Conservation (phyloP, 805 yeast genomes). For the Brettanomyces nanus region DNA sequence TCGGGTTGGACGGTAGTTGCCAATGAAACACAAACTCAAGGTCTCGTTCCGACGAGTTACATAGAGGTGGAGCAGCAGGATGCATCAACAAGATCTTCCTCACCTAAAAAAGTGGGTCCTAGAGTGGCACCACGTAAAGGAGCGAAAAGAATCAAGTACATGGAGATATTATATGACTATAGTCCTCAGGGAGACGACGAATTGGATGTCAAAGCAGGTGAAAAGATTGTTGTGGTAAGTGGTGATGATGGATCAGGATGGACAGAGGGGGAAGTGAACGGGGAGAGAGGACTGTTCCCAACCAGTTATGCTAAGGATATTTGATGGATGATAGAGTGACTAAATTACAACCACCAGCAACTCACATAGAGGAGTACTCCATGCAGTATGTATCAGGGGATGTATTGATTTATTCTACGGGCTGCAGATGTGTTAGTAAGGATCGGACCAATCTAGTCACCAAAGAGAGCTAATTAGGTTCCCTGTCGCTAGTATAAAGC, state of each 20-base stretch:
- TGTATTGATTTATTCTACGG: too few species aligned
- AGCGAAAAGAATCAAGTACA: conserved; percentile 53
- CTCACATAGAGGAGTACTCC: too few species aligned
- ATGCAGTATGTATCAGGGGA: too few species aligned
- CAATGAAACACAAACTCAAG: conserved; percentile 40
- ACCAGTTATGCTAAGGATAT: conserved; percentile 51
- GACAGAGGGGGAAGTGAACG: conserved; percentile 83
- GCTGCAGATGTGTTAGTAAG: too few species aligned
- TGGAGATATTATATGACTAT: conserved; percentile 70
- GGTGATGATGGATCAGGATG: conserved; percentile 84
- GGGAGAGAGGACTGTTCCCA: conserved; percentile 65
- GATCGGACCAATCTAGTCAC: too few species aligned
- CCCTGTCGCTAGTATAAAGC: too few species aligned
- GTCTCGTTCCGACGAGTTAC: conserved; percentile 83
- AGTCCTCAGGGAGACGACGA: conserved; percentile 76
- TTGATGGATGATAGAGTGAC: too few species aligned
- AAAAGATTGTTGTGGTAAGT: conserved; percentile 55
- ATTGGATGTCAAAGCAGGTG: conserved; percentile 64
- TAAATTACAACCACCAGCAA: too few species aligned
- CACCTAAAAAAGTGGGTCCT: conserved; percentile 51
- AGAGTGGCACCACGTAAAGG: conserved; percentile 67
- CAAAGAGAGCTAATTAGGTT: too few species aligned
- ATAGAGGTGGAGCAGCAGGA: conserved; percentile 34
- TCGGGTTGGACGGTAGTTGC: conserved; percentile 82
- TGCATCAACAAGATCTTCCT: conserved; percentile 6